Percentiles rank a stretch among this genome's conserved stretches.
Evolutionary conservation across 2,329 filamentous ascomycete species (phyloP).

Genomic region (Curvularia sp.): DNA sequence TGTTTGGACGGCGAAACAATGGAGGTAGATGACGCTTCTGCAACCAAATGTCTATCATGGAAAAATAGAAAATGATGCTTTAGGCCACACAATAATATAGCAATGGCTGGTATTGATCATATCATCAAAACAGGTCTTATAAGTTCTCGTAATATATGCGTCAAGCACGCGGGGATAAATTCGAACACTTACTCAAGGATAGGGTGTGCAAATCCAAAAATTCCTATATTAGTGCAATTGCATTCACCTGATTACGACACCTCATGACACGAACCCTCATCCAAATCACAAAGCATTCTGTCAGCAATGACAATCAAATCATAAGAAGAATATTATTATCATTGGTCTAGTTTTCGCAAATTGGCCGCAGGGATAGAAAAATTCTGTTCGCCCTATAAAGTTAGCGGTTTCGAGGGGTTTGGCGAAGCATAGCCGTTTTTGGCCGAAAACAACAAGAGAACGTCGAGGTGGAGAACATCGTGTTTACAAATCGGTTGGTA

Average conservation of each 20-base stretch:
- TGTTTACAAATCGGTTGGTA: slow-evolving; percentile 3
- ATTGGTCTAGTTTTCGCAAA: neutral
- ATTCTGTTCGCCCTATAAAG: neutral
- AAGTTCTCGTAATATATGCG: neutral
- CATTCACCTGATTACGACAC: neutral
- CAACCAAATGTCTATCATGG: no score
- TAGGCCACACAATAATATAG: no score
- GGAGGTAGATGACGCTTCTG: no score
- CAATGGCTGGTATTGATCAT: neutral
- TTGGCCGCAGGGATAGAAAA: neutral
- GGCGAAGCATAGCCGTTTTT: neutral
- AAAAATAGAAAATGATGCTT: no score
- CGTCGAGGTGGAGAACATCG: neutral
- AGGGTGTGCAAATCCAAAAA: neutral
- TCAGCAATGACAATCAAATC: neutral
- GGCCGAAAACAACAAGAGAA: neutral
- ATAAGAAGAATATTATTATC: neutral
- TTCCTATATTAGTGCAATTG: neutral
- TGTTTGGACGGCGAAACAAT: no score
- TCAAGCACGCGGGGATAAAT: neutral
- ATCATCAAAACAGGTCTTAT: neutral
- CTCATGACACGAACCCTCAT: neutral
- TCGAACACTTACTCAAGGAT: neutral
- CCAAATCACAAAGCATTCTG: neutral
- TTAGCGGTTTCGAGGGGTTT: neutral